Evolutionary conservation across 129 eudicot species (phyloP).

Genomic region (Ambrosia artemisiifolia): DNA sequence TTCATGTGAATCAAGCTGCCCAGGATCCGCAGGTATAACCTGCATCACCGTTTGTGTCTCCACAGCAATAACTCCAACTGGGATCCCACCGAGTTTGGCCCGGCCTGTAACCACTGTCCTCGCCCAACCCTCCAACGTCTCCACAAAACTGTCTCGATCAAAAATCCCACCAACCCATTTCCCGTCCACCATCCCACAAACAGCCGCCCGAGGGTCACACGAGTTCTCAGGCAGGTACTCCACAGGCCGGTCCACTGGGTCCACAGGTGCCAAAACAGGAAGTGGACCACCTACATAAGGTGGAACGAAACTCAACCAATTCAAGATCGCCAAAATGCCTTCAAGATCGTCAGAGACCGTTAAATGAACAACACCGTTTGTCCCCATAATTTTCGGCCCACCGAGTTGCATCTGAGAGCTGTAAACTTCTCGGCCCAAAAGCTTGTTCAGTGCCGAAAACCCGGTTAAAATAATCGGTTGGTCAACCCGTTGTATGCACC

Average conservation of each 20-base stretch:
- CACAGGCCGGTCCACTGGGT: constrained; percentile 71
- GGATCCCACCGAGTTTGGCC: constrained; percentile 96
- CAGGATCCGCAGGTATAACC: constrained; percentile 96
- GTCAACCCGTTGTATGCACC: constrained; percentile 94
- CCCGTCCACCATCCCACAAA: constrained; percentile 61
- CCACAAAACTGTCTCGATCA: constrained; percentile 80
- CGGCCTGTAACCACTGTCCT: constrained; percentile 98
- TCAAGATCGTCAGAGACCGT: constrained; percentile 92
- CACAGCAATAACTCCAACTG: constrained; percentile 86
- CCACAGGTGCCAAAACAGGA: constrained; percentile 67
- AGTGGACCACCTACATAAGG: constrained; percentile 87
- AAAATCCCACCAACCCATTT: constrained; percentile 89
- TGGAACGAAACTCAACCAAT: constrained; percentile 92
- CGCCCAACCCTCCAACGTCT: constrained; percentile 97
- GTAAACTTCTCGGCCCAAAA: constrained; percentile 94
- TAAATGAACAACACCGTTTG: constrained; percentile 92
- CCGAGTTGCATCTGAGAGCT: constrained; percentile 99
- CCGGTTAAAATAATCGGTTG: constrained; percentile 96
- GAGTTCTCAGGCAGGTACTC: constrained; percentile 79
- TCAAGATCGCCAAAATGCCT: constrained; percentile 83
- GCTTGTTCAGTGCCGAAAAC: constrained; percentile 89
- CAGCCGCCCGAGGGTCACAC: constrained; percentile 95
- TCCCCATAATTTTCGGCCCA: constrained; percentile 96
- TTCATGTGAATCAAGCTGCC: constrained; percentile 97
- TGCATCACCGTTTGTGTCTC: constrained; percentile 99